These are phyloP conservation scores for Ganoderma leucocontextum DNA, from an alignment of 1,284 basidiomycete species.

Conservation along the genomic window DNA sequence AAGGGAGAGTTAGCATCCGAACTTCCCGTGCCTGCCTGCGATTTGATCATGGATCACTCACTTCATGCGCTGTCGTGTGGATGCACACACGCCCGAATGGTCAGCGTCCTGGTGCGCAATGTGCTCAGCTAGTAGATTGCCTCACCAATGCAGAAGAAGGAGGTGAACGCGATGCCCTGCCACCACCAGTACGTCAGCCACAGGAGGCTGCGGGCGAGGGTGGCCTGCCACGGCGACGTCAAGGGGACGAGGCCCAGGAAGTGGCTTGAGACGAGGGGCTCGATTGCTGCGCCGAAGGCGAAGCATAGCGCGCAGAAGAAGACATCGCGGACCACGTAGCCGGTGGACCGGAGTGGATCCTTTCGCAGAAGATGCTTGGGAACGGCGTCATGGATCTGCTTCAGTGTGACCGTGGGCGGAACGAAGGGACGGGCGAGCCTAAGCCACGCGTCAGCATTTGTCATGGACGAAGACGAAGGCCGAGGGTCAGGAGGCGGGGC, in stretches of 20 bases:
- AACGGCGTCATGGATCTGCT: slow-evolving; percentile 56
- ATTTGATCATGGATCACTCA: slow-evolving; percentile 28
- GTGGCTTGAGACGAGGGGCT: slow-evolving; percentile 37
- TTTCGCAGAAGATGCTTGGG: slow-evolving; percentile 63
- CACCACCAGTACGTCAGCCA: slow-evolving; percentile 59
- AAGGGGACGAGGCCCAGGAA: slow-evolving; percentile 35
- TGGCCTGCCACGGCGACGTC: slow-evolving; percentile 32
- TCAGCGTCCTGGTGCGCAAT: slow-evolving; percentile 14
- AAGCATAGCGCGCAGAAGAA: slow-evolving; percentile 50
- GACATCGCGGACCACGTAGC: slow-evolving; percentile 54
- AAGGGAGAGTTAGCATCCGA: slow-evolving; percentile 27
- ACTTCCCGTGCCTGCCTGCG: slow-evolving; percentile 29
- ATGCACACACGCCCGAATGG: slow-evolving; percentile 12
- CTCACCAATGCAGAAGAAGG: slow-evolving; percentile 59
- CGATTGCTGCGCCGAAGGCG: slow-evolving; percentile 50
- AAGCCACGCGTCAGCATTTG: slow-evolving; percentile 14
- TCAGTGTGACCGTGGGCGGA: slow-evolving; percentile 54
- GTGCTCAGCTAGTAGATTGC: not conserved
- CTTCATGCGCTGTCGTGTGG: slow-evolving; percentile 41
- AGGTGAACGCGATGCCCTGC: slow-evolving; percentile 57
- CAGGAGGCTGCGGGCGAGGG: slow-evolving; percentile 38
- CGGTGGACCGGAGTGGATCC: slow-evolving; percentile 39
- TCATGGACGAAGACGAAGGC: slow-evolving; percentile 2
- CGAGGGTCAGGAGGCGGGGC: slow-evolving; percentile 1
- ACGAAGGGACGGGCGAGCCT: slow-evolving; percentile 47